Conservation (phyloP, 202 grass and related monocot species). For the Brachypodium distachyon region DNA sequence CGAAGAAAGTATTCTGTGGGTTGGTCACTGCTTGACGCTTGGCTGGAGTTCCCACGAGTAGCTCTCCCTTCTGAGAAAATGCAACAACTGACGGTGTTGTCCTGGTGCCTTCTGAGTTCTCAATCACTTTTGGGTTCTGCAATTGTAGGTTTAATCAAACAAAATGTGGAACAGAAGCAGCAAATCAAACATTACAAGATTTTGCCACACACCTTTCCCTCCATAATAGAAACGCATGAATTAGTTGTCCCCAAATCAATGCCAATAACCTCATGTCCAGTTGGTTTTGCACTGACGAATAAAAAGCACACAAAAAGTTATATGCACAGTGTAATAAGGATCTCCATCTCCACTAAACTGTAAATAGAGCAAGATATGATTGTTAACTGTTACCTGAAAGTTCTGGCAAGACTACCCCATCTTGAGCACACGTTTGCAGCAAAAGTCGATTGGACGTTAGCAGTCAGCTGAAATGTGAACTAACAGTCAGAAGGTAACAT, state of each 20-base stretch:
- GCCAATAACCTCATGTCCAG: slow-evolving; percentile 59
- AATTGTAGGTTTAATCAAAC: not conserved
- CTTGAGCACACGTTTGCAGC: slow-evolving; percentile 14
- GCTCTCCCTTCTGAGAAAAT: slow-evolving; percentile 46
- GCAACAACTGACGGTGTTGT: slow-evolving; percentile 65
- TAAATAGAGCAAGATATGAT: not conserved
- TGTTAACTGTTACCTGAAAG: slow-evolving; percentile 54
- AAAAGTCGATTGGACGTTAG: slow-evolving; percentile 33
- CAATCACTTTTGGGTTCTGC: slow-evolving; percentile 57
- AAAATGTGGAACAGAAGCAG: not conserved
- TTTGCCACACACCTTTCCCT: slow-evolving; percentile 32
- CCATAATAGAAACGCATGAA: slow-evolving; percentile 55
- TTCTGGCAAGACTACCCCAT: slow-evolving; percentile 41
- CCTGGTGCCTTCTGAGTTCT: slow-evolving; percentile 54
- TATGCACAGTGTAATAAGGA: not conserved
- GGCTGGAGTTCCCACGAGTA: slow-evolving; percentile 57
- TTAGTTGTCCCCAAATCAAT: slow-evolving; percentile 62
- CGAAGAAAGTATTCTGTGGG: slow-evolving; percentile 53
- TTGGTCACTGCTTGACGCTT: slow-evolving; percentile 71
- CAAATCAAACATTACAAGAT: not conserved
- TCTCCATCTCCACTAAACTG: not conserved
- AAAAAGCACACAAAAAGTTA: not conserved
- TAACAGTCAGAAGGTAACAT: not conserved
- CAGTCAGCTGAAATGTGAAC: slow-evolving; percentile 26
- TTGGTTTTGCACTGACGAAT: slow-evolving; percentile 33